These are phyloP conservation scores for Quercus lobata DNA, from an alignment of 331 rosid species.

Conservation along the genomic window DNA sequence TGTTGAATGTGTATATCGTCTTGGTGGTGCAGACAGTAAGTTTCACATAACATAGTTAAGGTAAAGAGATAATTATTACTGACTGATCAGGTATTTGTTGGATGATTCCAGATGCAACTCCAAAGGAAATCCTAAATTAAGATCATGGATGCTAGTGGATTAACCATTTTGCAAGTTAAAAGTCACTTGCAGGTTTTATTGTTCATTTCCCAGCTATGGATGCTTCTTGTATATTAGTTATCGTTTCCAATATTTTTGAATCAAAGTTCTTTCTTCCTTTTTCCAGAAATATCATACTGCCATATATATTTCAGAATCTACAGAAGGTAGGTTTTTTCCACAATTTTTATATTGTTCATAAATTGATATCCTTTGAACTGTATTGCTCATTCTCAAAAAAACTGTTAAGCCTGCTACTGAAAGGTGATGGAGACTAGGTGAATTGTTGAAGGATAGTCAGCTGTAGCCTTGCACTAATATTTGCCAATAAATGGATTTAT, in stretches of 20 bases:
- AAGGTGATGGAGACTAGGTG: too few species aligned
- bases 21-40: not conserved
- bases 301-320: not conserved
- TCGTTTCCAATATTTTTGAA: not conserved
- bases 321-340: not conserved
- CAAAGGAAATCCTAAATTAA: not conserved
- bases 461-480: too few species aligned
- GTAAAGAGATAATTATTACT: not conserved
- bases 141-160: not conserved
- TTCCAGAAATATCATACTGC: not conserved
- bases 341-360: not conserved
- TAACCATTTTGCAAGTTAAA: not conserved
- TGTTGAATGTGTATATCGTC: not conserved
- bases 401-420: too few species aligned
- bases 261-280: not conserved
- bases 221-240: not conserved
- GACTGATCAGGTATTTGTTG: not conserved
- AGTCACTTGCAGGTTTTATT: not conserved
- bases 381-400: not conserved
- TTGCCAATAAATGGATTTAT: too few species aligned
- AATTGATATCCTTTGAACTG: not conserved
- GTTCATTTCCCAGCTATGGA: not conserved
- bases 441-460: too few species aligned
- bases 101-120: not conserved
- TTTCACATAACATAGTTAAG: not conserved